phyloP scores from a whole-genome alignment of 306 rosid genomes.

The Trifolium fragiferum region DNA sequence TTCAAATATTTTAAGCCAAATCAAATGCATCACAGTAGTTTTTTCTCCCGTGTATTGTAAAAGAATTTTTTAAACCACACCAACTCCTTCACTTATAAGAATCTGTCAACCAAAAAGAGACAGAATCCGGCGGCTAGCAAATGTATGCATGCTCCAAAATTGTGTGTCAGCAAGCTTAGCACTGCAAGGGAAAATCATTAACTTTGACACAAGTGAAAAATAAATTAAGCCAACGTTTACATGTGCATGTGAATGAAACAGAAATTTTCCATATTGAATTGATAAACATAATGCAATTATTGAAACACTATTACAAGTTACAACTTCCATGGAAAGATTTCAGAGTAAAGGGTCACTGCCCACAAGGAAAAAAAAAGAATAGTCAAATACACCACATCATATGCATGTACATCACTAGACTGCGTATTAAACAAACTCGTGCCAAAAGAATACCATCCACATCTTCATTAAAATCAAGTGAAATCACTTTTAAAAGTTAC shows the following conservation, averaged over 20 bases:
- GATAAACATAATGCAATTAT: conserved; percentile 14
- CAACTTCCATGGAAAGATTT: conserved; percentile 18
- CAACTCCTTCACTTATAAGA: conserved; percentile 49
- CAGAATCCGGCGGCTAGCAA: conserved; percentile 58
- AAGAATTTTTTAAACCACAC: conserved; percentile 42
- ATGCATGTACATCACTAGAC: conserved; percentile 13
- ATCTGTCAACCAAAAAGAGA: conserved; percentile 58
- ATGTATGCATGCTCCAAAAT: conserved; percentile 57
- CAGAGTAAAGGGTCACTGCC: neutral
- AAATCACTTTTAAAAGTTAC: conserved; percentile 14
- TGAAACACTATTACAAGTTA: conserved; percentile 14
- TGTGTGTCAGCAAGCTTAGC: conserved; percentile 49
- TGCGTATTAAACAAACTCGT: conserved; percentile 22
- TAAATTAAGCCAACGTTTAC: neutral
- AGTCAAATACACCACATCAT: conserved; percentile 31
- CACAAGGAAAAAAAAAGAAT: neutral
- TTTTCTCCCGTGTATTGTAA: conserved; percentile 43
- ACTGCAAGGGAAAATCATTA: conserved; percentile 61
- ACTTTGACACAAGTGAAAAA: conserved; percentile 35
- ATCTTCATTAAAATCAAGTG: conserved; percentile 9
- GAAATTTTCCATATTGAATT: conserved; percentile 7
- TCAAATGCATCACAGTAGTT: conserved; percentile 48
- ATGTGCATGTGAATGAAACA: conserved; percentile 27
- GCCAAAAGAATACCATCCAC: conserved; percentile 27
- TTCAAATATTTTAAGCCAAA: conserved; percentile 46